A percentile compares a stretch with the other conserved stretches of the same genome.
These are phyloP conservation scores for Eucalyptus sideroxylon DNA, from an alignment of 345 rosid genomes.

Conservation along the genomic window DNA sequence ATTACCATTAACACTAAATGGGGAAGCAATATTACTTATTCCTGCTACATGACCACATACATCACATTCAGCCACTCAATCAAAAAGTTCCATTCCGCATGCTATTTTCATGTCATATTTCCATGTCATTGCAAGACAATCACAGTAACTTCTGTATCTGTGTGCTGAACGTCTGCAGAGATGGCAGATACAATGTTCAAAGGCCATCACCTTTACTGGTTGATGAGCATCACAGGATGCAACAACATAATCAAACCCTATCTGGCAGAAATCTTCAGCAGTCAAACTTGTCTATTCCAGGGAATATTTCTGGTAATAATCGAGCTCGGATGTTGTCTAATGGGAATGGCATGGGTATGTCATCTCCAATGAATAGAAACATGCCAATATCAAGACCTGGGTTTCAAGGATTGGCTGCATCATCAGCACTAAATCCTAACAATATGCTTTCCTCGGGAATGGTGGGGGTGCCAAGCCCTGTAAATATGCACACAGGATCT, in stretches of 20 bases:
- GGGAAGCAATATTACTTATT: background rate
- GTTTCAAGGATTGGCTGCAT: conserved; percentile 63
- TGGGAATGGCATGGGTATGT: conserved; percentile 65
- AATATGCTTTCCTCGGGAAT: conserved; percentile 55
- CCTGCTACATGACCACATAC: background rate
- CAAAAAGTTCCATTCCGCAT: background rate
- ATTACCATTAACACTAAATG: background rate
- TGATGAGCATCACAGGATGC: conserved; percentile 83
- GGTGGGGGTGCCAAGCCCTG: conserved; percentile 66
- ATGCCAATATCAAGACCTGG: conserved; percentile 75
- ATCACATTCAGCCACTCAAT: background rate
- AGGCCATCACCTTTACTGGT: conserved; percentile 50
- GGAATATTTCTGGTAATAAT: conserved; percentile 56
- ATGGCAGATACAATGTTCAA: conserved; percentile 61
- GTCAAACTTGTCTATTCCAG: conserved; percentile 56
- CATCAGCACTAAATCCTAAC: conserved; percentile 53
- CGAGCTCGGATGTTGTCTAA: conserved; percentile 51
- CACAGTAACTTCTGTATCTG: background rate
- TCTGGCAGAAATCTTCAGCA: conserved; percentile 65
- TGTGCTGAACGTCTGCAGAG: conserved; percentile 31
- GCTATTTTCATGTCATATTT: background rate
- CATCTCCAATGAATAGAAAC: conserved; percentile 54
- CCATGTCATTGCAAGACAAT: background rate
- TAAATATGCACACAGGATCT: conserved; percentile 51
- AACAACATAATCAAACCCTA: conserved; percentile 54